Evolutionary conservation across 306 rosid genomes (phyloP).

Genomic region (Quercus bicolor): DNA sequence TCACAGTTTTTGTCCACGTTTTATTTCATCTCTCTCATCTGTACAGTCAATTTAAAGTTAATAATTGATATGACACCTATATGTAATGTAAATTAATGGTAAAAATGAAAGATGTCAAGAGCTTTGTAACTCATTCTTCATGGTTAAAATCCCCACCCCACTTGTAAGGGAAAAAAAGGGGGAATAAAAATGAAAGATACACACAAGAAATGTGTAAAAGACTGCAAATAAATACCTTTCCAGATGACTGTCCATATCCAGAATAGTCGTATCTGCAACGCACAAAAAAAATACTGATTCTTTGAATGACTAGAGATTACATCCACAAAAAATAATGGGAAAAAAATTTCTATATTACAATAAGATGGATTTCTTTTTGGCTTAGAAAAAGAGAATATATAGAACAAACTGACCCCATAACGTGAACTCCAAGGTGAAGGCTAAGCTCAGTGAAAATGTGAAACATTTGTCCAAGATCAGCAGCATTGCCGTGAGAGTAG

Average conservation of each 20-base stretch:
- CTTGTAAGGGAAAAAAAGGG: too few relatives aligned
- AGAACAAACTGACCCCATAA: constrained; percentile 51
- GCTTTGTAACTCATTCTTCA: too few relatives aligned
- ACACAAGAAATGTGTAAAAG: too few relatives aligned
- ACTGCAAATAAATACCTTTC: constrained; percentile 43
- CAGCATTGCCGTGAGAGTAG: constrained; percentile 76
- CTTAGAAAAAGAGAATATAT: not conserved
- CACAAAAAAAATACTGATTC: constrained; percentile 3
- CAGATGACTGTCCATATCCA: constrained; percentile 78
- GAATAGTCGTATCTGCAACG: constrained; percentile 67
- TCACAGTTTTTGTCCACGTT: not conserved
- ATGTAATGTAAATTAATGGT: too few relatives aligned
- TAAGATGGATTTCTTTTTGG: not conserved
- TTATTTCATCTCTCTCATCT: too few relatives aligned
- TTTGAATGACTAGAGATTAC: not conserved
- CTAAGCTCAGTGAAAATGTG: constrained; percentile 60
- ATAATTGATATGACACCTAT: too few relatives aligned
- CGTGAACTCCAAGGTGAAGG: constrained; percentile 58
- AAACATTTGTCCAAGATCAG: constrained; percentile 71
- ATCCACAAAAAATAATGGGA: not conserved
- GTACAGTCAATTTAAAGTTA: too few relatives aligned
- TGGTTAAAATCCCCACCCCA: too few relatives aligned
- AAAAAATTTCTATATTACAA: not conserved
- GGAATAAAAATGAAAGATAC: too few relatives aligned
- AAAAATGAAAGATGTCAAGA: too few relatives aligned